Evolutionary conservation across 257 asterid genomes (phyloP).

Genomic region (Solanum appendiculatum): DNA sequence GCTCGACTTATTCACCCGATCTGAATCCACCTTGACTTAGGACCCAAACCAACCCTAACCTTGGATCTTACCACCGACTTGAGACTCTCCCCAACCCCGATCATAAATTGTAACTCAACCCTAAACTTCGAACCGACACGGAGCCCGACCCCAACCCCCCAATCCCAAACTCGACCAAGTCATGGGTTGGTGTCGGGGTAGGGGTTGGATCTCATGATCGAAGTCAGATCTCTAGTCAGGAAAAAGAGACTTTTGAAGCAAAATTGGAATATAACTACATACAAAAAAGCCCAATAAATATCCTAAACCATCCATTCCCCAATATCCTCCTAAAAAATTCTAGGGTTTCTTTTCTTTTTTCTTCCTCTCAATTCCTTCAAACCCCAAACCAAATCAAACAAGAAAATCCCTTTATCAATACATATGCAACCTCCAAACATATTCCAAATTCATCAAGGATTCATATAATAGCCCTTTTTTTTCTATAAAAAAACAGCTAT

Average conservation of each 20-base stretch:
- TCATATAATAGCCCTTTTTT: not conserved
- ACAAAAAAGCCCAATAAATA: not conserved
- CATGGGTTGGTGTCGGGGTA: not conserved
- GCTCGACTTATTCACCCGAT: not conserved
- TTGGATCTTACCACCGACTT: no score
- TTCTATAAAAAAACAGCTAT: not conserved
- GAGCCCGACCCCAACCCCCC: not conserved
- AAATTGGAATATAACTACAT: not conserved
- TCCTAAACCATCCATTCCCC: not conserved
- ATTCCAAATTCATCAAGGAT: conserved; percentile 9
- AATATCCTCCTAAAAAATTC: not conserved
- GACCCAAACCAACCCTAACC: not conserved
- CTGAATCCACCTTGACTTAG: not conserved
- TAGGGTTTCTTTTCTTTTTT: conserved; percentile 6
- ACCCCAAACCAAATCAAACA: not conserved
- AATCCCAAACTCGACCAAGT: not conserved
- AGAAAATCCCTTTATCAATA: not conserved
- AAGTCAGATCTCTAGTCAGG: not conserved
- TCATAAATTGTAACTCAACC: not conserved
- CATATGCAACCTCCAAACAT: conserved; percentile 53
- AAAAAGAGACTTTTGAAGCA: not conserved
- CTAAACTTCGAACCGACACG: no score
- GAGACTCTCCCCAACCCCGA: not conserved
- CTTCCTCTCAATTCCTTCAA: not conserved
- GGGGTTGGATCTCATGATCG: not conserved